A percentile compares a stretch with the other conserved stretches of the same genome.
Conservation (phyloP, 352 stramenopile genomes). For the Discostella stelligera region DNA sequence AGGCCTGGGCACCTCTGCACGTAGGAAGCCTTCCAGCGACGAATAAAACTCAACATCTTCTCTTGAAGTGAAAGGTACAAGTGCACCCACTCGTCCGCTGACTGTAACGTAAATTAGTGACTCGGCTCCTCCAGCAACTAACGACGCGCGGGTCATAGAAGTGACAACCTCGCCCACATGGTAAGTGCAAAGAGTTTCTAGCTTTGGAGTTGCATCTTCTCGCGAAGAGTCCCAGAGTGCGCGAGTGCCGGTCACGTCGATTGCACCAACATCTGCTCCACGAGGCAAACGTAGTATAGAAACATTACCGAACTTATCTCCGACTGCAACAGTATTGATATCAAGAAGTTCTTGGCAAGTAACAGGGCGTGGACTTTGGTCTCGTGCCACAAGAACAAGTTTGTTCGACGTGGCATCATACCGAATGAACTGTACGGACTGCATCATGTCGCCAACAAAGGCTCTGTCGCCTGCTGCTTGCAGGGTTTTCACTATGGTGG, state of each 20-base stretch:
- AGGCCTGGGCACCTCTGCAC: constrained; percentile 75
- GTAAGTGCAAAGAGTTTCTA: constrained; percentile 95
- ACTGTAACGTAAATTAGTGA: constrained; percentile 97
- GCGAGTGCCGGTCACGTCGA: constrained; percentile 93
- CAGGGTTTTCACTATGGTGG: constrained; percentile 90
- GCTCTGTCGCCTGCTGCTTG: constrained; percentile 93
- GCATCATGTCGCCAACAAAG: constrained; percentile 94
- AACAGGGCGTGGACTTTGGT: constrained; percentile 87
- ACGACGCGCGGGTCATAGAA: constrained; percentile 90
- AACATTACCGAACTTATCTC: constrained; percentile 99
- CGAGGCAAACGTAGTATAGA: constrained; percentile 92
- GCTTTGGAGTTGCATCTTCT: constrained; percentile 91
- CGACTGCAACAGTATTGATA: constrained; percentile 97
- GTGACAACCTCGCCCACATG: constrained; percentile 98
- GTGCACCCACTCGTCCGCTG: constrained; percentile 92
- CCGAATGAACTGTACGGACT: constrained; percentile 96
- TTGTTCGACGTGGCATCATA: constrained; percentile 96
- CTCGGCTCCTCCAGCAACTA: constrained; percentile 95
- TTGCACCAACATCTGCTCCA: constrained; percentile 90
- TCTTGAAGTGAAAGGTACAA: constrained; percentile 95
- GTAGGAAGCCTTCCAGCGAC: constrained; percentile 93
- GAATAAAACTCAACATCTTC: constrained; percentile 98
- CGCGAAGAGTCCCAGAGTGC: constrained; percentile 92
- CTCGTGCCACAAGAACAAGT: constrained; percentile 95
- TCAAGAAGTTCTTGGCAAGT: constrained; percentile 88